Base-by-base conservation (phyloP, 805 yeast genomes). In the Candida suzukii region DNA sequence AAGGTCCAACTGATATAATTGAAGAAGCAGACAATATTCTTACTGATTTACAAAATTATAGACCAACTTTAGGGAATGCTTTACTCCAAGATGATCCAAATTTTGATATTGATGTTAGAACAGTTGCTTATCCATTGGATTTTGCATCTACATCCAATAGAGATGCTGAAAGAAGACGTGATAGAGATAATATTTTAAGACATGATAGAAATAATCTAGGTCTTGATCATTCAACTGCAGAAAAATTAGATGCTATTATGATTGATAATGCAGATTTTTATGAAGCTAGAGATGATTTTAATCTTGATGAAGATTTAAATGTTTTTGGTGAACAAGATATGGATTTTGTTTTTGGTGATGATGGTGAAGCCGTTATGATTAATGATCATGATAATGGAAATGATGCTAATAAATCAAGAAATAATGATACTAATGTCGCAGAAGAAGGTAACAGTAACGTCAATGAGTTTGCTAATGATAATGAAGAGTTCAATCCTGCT, bases 41-140 rank as follows among this genome's bases (percentile, higher is more conserved):
- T 19, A 10, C 6, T 4, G 35, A 31, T 18, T 12, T 31, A 10
- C n/a, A 31, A 12, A 31, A 18, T 17, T 31, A 18, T n/a, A 18
- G 19, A 19, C 35, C 35, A 9, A 31, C 17, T 19, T 10, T 31
- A 19, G 8, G 14, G 12, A 24, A n/a, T 16, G 20, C 49, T 7
- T 38, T 56, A 12, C 42, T 34, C 18, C 16, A 41, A 17, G 74
- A 70, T 46, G 73, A 68, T 40, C 69, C 67, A 0, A 37, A 48
- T 36, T 70, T 69, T 48, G 53, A 56, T 42, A 58, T 67, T 24
- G 56, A 58, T 11, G 46, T 47, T 17, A 65, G 57, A 2, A 37
- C 65, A 6, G 43, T 20, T 4, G 12, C 3, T 5, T 10, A 27
- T n/a, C 35, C 22, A 8, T 19, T 19, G 21, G 22, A n/a, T n/a